phyloP scores from a whole-genome alignment of 495 filamentous ascomycete genomes.

The Tuber microsphaerosporum region DNA sequence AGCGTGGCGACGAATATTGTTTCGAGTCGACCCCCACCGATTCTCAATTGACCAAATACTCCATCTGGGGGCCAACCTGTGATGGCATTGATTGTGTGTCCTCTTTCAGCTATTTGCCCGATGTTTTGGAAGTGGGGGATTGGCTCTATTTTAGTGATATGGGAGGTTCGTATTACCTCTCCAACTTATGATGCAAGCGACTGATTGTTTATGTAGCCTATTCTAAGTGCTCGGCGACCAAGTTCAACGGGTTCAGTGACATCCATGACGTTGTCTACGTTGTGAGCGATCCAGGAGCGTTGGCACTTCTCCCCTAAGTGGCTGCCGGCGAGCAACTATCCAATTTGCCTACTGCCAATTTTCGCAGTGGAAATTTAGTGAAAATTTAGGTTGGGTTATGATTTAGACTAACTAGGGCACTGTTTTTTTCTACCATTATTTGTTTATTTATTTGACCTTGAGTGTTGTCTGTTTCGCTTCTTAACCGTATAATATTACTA shows the following conservation, averaged over 20 bases:
- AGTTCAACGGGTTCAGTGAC: conserved; percentile 97
- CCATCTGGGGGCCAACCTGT: conserved; percentile 96
- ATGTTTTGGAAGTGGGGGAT: conserved; percentile 77
- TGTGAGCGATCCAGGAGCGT: conserved; percentile 81
- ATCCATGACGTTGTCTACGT: conserved; percentile 88
- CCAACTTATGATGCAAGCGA: background rate
- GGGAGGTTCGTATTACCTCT: conserved; percentile 50
- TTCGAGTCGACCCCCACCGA: conserved; percentile 49
- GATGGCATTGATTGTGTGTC: conserved; percentile 93
- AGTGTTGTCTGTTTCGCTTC: conserved; percentile 16
- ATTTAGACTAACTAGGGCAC: background rate
- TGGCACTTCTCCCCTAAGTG: conserved; percentile 58
- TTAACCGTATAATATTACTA: conserved; percentile 10
- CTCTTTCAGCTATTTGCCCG: conserved; percentile 63
- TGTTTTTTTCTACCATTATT: background rate
- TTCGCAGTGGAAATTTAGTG: background rate
- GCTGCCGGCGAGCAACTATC: background rate
- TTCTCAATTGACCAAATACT: conserved; percentile 56
- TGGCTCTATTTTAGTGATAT: conserved; percentile 99
- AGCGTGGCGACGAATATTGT: conserved; percentile 53
- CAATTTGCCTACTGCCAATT: background rate
- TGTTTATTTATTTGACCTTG: background rate
- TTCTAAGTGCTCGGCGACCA: conserved; percentile 90
- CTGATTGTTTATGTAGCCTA: conserved; percentile 55
- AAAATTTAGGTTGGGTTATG: background rate